Evolutionary conservation across 2,329 filamentous ascomycete genomes (phyloP), one percentile per base, ranked within the genome.

Genomic region (Bertia moriformis): DNA sequence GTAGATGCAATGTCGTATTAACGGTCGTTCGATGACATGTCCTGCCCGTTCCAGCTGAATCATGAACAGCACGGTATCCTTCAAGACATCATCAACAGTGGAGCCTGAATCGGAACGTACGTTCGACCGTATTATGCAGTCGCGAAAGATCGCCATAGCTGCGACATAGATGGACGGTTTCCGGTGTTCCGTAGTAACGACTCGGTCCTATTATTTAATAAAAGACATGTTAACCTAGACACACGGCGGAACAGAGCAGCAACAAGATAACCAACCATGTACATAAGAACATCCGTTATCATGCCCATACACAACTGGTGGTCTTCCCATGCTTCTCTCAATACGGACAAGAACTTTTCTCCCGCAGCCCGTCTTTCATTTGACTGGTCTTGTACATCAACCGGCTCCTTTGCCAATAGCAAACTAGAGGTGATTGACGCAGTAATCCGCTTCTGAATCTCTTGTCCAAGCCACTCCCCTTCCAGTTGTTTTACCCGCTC

Each of bases 231-330:
- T 19, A 39, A 5, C 39, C 10, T 10, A 5, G 3, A 15, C 36
- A 17, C 20, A 27, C 19, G 14, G 13, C 22, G 22, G n/a, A n/a
- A n/a, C n/a, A n/a, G n/a, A n/a, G n/a, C n/a, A n/a, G n/a, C 14
- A 14, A 14, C 19, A 14, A 1, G 2, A 24, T 43, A 42, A 51
- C 66, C 51, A 52, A 76, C 73, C 74, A 80, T 76, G 49, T 77
- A 77, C 71, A 78, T 78, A 19, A 78, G 59, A 18, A 78, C 73
- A 51, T 79, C 74, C 2, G 73, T 74, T 42, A 76, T 64, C 73
- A 79, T 78, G 46, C 66, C 67, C 68, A 77, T 78, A 48, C 71
- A 77, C n/a, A 77, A 57, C 49, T 73, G 67, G 47, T 80, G 73
- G 43, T 79, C 72, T 42, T 72, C 65, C 69, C 73, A 80, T 38